phyloP scores from a whole-genome alignment of 768 basidiomycete genomes.

The Artomyces pyxidatus region DNA sequence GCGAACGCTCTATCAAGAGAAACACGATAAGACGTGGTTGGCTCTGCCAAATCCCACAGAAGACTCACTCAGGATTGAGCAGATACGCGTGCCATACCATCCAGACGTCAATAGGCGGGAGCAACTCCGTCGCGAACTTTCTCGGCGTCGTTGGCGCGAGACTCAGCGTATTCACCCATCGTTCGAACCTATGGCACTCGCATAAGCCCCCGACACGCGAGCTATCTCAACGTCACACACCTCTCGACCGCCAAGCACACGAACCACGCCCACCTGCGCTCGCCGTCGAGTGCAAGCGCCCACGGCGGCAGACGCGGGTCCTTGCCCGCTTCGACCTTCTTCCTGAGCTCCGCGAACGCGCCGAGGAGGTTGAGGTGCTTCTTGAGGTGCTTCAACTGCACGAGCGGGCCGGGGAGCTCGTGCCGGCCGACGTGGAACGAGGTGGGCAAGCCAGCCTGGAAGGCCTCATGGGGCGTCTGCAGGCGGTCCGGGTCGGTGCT shows the following conservation, averaged over 20 bases:
- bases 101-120: conserved; percentile 29
- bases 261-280: conserved; percentile 30
- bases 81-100: conserved; percentile 37
- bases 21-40: neutral
- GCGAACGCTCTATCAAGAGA: conserved; percentile 16
- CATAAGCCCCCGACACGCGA: neutral
- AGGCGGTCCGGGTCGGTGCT: no score
- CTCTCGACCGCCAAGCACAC: conserved; percentile 28
- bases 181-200: conserved; percentile 23
- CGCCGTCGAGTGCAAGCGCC: conserved; percentile 19
- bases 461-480: no score
- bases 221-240: conserved; percentile 10
- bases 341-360: conserved; percentile 24
- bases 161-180: conserved; percentile 19
- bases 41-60: neutral
- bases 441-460: neutral
- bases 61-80: conserved; percentile 27
- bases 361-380: conserved; percentile 28
- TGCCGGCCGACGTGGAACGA: neutral
- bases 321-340: conserved; percentile 21
- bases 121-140: conserved; percentile 20
- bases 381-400: conserved; percentile 25
- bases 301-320: conserved; percentile 22
- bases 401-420: conserved; percentile 18
- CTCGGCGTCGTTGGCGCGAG: conserved; percentile 18